phyloP scores from a whole-genome alignment of 2,329 filamentous ascomycete genomes.

The Xylariaceae sp. region DNA sequence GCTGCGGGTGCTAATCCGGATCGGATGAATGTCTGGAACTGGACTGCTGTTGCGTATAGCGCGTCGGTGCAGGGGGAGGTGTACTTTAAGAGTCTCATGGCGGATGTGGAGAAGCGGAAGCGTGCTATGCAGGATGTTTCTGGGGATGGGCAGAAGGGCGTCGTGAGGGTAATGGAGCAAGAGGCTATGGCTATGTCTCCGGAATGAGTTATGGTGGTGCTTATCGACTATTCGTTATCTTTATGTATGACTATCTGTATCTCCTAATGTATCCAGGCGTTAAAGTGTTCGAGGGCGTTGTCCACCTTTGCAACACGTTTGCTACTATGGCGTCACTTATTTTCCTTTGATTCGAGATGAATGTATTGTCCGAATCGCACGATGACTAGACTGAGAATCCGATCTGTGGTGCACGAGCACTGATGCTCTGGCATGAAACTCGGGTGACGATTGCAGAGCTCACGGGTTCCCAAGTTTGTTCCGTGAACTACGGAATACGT shows the following conservation, averaged over 20 bases:
- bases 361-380: no score
- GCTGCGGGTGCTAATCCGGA: slow-evolving; percentile 72
- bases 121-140: slow-evolving; percentile 34
- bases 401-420: background rate
- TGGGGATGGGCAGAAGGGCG: slow-evolving; percentile 39
- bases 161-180: slow-evolving; percentile 42
- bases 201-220: slow-evolving; percentile 24
- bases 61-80: slow-evolving; percentile 78
- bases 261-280: no score
- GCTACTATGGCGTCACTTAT: no score
- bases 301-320: no score
- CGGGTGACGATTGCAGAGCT: background rate
- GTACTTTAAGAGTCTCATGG: slow-evolving; percentile 72
- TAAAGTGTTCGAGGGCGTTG: no score
- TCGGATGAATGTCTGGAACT: slow-evolving; percentile 68
- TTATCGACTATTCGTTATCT: no score
- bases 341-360: no score
- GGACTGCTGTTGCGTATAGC: slow-evolving; percentile 79
- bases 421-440: background rate
- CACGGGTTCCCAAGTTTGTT: background rate
- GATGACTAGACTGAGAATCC: background rate
- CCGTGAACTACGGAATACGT: background rate
- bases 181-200: slow-evolving; percentile 35
- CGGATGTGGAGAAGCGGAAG: slow-evolving; percentile 62
- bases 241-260: no score